These are phyloP conservation scores for Sarcodon sp. DNA, from an alignment of 768 basidiomycete species.

Conservation along the genomic window DNA sequence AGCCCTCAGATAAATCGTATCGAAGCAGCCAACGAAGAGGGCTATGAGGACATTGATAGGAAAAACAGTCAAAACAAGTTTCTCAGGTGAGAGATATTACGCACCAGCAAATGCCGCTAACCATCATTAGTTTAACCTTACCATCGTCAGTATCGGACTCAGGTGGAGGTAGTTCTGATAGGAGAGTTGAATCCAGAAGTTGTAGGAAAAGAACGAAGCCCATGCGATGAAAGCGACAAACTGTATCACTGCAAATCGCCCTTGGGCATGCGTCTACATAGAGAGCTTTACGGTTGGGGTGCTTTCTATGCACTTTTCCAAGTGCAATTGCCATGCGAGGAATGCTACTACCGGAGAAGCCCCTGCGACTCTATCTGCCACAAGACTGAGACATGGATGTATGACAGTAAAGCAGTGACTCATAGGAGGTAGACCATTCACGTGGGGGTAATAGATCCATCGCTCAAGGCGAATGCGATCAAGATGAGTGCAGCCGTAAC, in stretches of 20 bases:
- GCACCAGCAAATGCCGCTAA: slow-evolving; percentile 44
- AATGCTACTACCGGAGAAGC: slow-evolving; percentile 45
- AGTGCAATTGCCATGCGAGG: slow-evolving; percentile 49
- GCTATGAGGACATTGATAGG: slow-evolving; percentile 48
- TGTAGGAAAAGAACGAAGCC: slow-evolving; percentile 42
- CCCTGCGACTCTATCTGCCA: slow-evolving; percentile 52
- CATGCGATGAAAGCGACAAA: slow-evolving; percentile 52
- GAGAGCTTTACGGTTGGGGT: slow-evolving; percentile 56
- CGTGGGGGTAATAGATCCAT: slow-evolving; percentile 48
- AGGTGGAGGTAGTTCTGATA: slow-evolving; percentile 54
- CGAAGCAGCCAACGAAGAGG: slow-evolving; percentile 38
- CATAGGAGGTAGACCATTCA: slow-evolving; percentile 50
- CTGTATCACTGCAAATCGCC: slow-evolving; percentile 50
- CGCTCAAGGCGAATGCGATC: slow-evolving; percentile 60
- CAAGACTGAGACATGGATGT: slow-evolving; percentile 35
- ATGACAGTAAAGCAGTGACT: no score
- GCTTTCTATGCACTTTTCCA: slow-evolving; percentile 28
- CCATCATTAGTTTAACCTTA: slow-evolving; percentile 57
- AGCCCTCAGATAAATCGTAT: slow-evolving; percentile 37
- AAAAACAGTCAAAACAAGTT: not conserved
- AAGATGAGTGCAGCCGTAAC: slow-evolving; percentile 55
- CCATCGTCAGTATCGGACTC: slow-evolving; percentile 44
- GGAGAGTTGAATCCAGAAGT: slow-evolving; percentile 51
- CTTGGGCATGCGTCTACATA: slow-evolving; percentile 49
- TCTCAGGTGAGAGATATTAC: not conserved